Evolutionary conservation across 2,329 filamentous ascomycete genomes (phyloP).

Genomic region (Bisporella sp.): DNA sequence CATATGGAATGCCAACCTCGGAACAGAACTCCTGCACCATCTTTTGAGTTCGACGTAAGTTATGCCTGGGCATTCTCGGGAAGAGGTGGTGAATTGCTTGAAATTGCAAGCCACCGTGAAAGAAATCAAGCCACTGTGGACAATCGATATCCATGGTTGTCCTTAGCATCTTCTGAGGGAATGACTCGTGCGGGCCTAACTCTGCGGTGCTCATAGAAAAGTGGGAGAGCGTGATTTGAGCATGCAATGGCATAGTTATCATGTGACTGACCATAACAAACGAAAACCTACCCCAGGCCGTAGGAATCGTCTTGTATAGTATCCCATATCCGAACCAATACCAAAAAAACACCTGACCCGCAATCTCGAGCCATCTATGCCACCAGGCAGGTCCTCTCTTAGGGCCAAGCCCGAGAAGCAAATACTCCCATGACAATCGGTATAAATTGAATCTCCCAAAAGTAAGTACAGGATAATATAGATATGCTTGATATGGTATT

Average conservation of each 20-base stretch:
- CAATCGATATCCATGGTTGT: slow-evolving; percentile 94
- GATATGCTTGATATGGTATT: slow-evolving; percentile 68
- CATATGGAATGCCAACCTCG: slow-evolving; percentile 78
- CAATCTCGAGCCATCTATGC: slow-evolving; percentile 75
- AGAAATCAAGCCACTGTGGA: slow-evolving; percentile 79
- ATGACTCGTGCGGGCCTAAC: slow-evolving; percentile 76
- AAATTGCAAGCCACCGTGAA: slow-evolving; percentile 85
- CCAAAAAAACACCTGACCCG: slow-evolving; percentile 77
- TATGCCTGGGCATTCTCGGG: slow-evolving; percentile 77
- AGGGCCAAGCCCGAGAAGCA: slow-evolving; percentile 63
- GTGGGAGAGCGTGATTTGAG: slow-evolving; percentile 87
- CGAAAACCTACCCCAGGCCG: slow-evolving; percentile 58
- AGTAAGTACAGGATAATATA: slow-evolving; percentile 75
- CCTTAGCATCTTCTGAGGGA: slow-evolving; percentile 83
- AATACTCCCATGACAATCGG: slow-evolving; percentile 69
- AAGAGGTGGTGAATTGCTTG: slow-evolving; percentile 84
- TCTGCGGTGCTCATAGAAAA: slow-evolving; percentile 92
- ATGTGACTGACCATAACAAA: slow-evolving; percentile 79
- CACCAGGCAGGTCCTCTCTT: slow-evolving; percentile 72
- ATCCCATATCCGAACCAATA: slow-evolving; percentile 79
- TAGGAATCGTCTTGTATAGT: slow-evolving; percentile 65
- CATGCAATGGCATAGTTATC: slow-evolving; percentile 73
- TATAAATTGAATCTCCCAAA: slow-evolving; percentile 88
- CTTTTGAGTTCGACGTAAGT: slow-evolving; percentile 67
- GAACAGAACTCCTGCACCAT: slow-evolving; percentile 75